Conservation (phyloP, 805 yeast genomes). For the Kluyveromyces siamensis region DNA sequence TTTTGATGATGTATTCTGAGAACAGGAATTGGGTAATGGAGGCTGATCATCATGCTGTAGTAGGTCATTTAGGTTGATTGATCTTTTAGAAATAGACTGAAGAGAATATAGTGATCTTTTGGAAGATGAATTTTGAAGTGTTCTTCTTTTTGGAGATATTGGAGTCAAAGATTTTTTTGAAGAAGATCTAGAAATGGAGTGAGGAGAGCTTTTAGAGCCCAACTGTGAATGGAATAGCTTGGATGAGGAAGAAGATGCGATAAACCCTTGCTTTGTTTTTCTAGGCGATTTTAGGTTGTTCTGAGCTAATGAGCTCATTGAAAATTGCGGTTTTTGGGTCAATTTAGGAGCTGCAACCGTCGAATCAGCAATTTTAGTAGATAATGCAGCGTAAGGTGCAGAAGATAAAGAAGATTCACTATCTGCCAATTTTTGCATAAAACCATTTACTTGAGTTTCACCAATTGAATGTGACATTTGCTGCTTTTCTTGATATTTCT, state of each 20-base stretch:
- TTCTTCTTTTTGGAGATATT: conserved; percentile 6
- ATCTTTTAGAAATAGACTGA: conserved; percentile 28
- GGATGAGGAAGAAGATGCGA: conserved; percentile 20
- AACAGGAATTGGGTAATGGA: conserved; percentile 8
- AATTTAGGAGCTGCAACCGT: conserved; percentile 18
- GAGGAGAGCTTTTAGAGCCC: conserved; percentile 5
- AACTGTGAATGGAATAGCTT: neutral
- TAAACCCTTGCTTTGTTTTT: conserved; percentile 10
- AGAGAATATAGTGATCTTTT: conserved; percentile 27
- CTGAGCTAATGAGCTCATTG: conserved; percentile 15
- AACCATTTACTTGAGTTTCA: neutral
- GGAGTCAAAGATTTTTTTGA: conserved; percentile 14
- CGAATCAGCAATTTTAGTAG: neutral
- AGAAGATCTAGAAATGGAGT: conserved; percentile 5
- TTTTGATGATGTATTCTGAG: conserved; percentile 1
- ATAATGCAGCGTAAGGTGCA: neutral
- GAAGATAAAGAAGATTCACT: neutral
- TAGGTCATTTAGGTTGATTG: conserved; percentile 25
- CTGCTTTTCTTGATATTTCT: conserved; percentile 71
- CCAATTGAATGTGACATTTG: neutral
- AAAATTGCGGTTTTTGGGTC: conserved; percentile 25
- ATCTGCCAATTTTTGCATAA: neutral
- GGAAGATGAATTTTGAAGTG: conserved; percentile 23
- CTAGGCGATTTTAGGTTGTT: conserved; percentile 3
- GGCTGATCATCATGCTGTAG: conserved; percentile 15